Percentiles rank a stretch among this genome's conserved stretches.
phyloP scores from a whole-genome alignment of 176 grass and related monocot species.

The Avena eriantha region DNA sequence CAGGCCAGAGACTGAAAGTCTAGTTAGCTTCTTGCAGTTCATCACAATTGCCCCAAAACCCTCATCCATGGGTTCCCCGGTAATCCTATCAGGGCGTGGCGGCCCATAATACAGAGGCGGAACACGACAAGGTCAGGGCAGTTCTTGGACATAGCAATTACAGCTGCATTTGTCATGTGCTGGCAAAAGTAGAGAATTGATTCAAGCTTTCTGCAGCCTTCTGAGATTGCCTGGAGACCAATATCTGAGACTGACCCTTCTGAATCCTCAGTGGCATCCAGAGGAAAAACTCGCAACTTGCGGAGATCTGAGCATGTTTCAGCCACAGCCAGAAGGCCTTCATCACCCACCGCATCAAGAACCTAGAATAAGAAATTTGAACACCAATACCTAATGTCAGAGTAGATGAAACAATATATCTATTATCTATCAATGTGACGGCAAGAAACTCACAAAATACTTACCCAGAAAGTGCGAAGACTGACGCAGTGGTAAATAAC shows the following conservation, averaged over 20 bases:
- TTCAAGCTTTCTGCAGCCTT: slow-evolving; percentile 78
- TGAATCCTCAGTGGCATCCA: slow-evolving; percentile 64
- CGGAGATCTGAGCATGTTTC: slow-evolving; percentile 63
- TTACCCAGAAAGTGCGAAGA: slow-evolving; percentile 77
- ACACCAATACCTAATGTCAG: no score
- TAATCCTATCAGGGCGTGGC: slow-evolving; percentile 68
- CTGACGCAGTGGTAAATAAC: slow-evolving; percentile 59
- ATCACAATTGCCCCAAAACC: slow-evolving; percentile 84
- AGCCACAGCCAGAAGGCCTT: slow-evolving; percentile 77
- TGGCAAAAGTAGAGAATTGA: slow-evolving; percentile 87
- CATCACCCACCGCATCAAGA: slow-evolving; percentile 80
- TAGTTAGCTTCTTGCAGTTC: slow-evolving; percentile 81
- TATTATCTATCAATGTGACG: no score
- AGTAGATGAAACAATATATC: no score
- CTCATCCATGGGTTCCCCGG: slow-evolving; percentile 67
- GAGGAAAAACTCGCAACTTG: slow-evolving; percentile 80
- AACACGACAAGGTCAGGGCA: slow-evolving; percentile 76
- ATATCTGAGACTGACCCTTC: slow-evolving; percentile 73
- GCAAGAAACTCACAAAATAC: no score
- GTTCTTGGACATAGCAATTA: slow-evolving; percentile 68
- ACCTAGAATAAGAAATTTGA: slow-evolving; percentile 41
- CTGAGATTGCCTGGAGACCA: slow-evolving; percentile 68
- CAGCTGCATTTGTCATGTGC: slow-evolving; percentile 81
- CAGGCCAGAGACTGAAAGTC: slow-evolving; percentile 82
- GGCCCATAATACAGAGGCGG: slow-evolving; percentile 86